phyloP scores from a whole-genome alignment of 2,329 filamentous ascomycete species.

The Eutypella sp. region DNA sequence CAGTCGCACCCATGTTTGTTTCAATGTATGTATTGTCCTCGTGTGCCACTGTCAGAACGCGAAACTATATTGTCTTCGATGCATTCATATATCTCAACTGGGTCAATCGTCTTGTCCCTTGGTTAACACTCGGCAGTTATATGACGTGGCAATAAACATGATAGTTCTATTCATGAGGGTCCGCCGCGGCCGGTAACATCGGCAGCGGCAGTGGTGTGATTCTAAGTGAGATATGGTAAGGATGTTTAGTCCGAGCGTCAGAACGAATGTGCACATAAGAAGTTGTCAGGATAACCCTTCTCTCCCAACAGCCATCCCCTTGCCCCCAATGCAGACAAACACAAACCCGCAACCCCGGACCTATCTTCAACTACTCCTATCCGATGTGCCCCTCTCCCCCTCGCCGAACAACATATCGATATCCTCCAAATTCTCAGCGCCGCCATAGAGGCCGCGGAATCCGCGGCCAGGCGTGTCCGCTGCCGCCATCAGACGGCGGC shows the following conservation, averaged over 20 bases:
- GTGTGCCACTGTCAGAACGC: no score
- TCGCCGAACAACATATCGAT: conserved; percentile 27
- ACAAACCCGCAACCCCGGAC: no score
- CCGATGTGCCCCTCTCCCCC: no score
- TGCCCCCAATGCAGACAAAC: no score
- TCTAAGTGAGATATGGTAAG: background rate
- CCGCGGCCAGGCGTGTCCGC: conserved; percentile 39
- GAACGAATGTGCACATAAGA: background rate
- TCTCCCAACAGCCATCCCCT: background rate
- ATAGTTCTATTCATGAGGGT: background rate
- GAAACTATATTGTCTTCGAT: no score
- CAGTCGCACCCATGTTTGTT: no score
- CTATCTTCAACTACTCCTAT: no score
- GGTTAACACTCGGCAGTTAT: background rate
- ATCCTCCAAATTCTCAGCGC: conserved; percentile 44
- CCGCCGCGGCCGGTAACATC: background rate
- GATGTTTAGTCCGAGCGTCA: background rate
- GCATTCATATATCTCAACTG: no score
- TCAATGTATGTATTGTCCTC: no score
- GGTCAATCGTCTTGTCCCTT: no score
- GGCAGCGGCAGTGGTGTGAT: no score
- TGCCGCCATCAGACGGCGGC: conserved; percentile 15
- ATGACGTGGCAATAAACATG: background rate
- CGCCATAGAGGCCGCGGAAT: conserved; percentile 42
- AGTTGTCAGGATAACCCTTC: background rate